Evolutionary conservation across 768 basidiomycete species (phyloP).

Genomic region (Tricholoma saponaceum): DNA sequence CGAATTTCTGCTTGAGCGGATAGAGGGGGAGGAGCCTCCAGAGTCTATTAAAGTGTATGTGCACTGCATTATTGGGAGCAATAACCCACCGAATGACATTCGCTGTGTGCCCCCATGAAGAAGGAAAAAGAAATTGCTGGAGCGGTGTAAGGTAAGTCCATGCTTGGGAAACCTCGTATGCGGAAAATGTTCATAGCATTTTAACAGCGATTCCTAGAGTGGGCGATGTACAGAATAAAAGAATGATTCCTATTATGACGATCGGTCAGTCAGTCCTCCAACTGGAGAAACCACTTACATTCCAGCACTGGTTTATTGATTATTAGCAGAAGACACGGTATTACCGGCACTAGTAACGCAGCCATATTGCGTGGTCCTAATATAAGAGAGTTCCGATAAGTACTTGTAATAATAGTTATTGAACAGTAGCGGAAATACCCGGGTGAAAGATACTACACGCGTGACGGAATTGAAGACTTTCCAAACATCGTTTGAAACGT

Average conservation of each 20-base stretch:
- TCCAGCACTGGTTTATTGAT: not conserved
- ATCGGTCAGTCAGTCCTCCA: no score
- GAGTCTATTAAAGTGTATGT: not conserved
- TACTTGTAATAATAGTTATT: no score
- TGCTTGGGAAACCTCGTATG: not conserved
- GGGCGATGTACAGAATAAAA: not conserved
- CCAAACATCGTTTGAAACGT: conserved; percentile 3
- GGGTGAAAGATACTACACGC: conserved; percentile 5
- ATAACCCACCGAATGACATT: not conserved
- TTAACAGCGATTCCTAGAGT: not conserved
- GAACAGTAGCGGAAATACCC: conserved; percentile 18
- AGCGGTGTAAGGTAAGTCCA: not conserved
- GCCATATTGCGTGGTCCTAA: no score
- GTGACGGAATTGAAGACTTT: conserved; percentile 12
- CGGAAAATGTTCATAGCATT: not conserved
- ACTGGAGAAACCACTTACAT: not conserved
- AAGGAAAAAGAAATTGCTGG: not conserved
- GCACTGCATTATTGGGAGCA: not conserved
- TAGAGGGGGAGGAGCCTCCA: not conserved
- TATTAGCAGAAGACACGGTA: no score
- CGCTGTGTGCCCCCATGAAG: not conserved
- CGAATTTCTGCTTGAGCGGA: not conserved
- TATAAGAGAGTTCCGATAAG: no score
- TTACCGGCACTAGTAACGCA: no score
- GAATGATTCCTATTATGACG: not conserved